Evolutionary conservation across 257 asterid species (phyloP).

Genomic region (Solanum paucissectum): DNA sequence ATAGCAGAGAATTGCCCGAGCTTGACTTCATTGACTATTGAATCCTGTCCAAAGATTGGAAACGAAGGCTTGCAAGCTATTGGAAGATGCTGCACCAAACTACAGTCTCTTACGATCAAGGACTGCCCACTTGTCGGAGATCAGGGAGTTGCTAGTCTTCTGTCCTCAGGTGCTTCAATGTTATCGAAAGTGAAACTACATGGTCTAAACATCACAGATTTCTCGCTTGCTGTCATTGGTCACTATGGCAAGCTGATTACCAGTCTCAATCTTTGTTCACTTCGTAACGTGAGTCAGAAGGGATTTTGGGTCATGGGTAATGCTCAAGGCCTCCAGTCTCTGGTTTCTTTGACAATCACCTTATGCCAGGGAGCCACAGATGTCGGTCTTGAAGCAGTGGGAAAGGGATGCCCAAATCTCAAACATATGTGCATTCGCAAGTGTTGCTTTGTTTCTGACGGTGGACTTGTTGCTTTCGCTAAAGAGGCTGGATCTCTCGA

Average conservation of each 20-base stretch:
- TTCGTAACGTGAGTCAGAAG: constrained; percentile 12
- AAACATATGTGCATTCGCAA: constrained; percentile 6
- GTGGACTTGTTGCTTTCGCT: constrained; percentile 2
- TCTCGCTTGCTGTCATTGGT: constrained; percentile 14
- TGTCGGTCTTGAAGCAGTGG: constrained; percentile 7
- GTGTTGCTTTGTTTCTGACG: constrained; percentile 6
- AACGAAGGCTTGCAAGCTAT: constrained; percentile 6
- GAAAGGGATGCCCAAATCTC: constrained; percentile 6
- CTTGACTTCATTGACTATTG: constrained; percentile 3
- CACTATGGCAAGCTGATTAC: constrained; percentile 10
- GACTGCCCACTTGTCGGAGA: constrained; percentile 7
- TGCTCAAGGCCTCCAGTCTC: constrained; percentile 3
- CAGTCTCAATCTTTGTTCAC: not conserved
- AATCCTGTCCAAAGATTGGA: constrained; percentile 1
- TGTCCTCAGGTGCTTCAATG: constrained; percentile 4
- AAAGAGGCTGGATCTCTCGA: constrained; percentile 4
- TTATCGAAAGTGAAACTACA: constrained; percentile 9
- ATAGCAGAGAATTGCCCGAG: constrained; percentile 9
- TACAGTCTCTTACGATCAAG: constrained; percentile 4
- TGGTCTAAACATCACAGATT: constrained; percentile 2
- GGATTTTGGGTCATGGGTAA: constrained; percentile 17
- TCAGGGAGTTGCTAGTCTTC: constrained; percentile 1
- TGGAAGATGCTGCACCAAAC: constrained; percentile 1
- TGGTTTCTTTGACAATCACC: constrained; percentile 6
- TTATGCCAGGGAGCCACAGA: constrained; percentile 1